phyloP scores from a whole-genome alignment of 495 filamentous ascomycete species.

The Peziza echinospora region DNA sequence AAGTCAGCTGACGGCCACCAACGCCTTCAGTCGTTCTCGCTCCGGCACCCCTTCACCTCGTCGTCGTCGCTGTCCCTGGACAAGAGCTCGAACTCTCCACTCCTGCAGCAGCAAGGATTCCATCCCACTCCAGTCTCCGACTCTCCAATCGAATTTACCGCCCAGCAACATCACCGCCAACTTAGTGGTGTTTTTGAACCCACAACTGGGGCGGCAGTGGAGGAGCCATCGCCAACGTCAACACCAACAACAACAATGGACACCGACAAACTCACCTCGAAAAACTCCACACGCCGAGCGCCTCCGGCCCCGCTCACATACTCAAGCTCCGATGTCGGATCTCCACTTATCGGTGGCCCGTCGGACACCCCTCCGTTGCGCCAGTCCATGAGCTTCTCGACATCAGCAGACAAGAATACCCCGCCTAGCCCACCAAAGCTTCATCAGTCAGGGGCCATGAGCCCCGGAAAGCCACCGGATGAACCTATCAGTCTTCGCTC shows the following conservation, averaged over 20 bases:
- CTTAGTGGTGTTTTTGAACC: neutral
- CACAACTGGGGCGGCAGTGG: neutral
- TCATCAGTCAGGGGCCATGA: constrained; percentile 25
- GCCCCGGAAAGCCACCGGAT: constrained; percentile 66
- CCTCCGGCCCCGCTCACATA: constrained; percentile 33
- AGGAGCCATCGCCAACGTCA: neutral
- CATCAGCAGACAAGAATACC: constrained; percentile 33
- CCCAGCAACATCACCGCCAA: neutral
- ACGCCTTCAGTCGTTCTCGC: constrained; percentile 19
- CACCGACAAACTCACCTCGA: constrained; percentile 1
- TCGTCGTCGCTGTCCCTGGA: constrained; percentile 19
- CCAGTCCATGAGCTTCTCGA: constrained; percentile 63
- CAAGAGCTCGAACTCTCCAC: neutral
- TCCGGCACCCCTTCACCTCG: constrained; percentile 10
- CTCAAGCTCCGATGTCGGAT: constrained; percentile 34
- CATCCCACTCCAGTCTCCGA: neutral
- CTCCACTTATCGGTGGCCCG: constrained; percentile 25
- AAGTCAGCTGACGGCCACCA: constrained; percentile 12
- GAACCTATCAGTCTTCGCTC: constrained; percentile 39
- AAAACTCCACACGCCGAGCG: constrained; percentile 25
- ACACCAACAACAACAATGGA: neutral
- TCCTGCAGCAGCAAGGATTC: neutral
- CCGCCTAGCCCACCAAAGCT: constrained; percentile 31
- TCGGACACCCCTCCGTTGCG: constrained; percentile 32
- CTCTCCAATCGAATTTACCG: neutral